Evolutionary conservation across 441 rosid genomes (phyloP), one percentile per base, ranked within the genome.

Genomic region (Aquilaria agallochum): DNA sequence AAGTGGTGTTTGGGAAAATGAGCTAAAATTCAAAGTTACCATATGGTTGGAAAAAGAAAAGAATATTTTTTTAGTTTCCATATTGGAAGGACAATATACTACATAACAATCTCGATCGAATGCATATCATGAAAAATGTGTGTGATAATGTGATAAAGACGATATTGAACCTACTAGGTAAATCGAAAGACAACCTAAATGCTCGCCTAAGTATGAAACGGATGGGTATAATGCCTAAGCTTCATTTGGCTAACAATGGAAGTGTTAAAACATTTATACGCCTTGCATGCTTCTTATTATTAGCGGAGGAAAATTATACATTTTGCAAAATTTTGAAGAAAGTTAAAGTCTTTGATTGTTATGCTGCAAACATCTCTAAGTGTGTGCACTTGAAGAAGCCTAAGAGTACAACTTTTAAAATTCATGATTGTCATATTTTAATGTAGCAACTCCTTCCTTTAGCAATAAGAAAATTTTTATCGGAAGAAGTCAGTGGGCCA

Each of bases 101-200:
- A 5, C 44, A 63, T 0, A 5, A 36, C 42, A 36, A 36, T 36
- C 42, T 36, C 1, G 42, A 3, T 36, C 6, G 2, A 1, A 36
- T 71, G 64, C 60, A 71, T n/a, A 51, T 66, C 3, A 45, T 31
- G 11, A 61, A 71, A 10, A 72, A 62, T 31, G 11, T 67, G 1
- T 58, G 50, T 66, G 68, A 67, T 6, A 67, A 31, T 31, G 2
- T 67, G 1, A 0, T 72, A 6, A 44, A 36, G 0, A 73, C 70
- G 0, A 31, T 69, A 4, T 2, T 68, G 45, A 36, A 42, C 5
- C 14, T 60, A 0, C 13, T 47, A 2, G 55, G 61, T 1, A 69
- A 73, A 34, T 12, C 36, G 10, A 73, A 68, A 3, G 55, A 73
- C 12, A 36, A 15, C 9, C 5, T 52, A 9, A 62, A 60, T 1